phyloP scores from a whole-genome alignment of 2,329 filamentous ascomycete species.

The Simplicillium sp. region DNA sequence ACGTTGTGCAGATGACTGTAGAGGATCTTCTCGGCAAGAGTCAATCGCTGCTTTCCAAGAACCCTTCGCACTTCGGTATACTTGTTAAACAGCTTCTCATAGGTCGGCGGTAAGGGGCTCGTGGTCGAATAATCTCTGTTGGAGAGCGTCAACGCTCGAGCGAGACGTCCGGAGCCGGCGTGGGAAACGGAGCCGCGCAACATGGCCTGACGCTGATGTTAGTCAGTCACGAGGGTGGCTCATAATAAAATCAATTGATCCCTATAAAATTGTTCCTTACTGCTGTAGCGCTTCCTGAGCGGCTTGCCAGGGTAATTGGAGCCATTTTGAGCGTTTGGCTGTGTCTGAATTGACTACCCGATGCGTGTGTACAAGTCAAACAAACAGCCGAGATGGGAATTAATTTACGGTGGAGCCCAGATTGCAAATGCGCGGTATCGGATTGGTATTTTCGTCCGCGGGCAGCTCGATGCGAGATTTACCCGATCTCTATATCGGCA shows the following conservation, averaged over 20 bases:
- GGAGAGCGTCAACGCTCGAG: constrained; percentile 14
- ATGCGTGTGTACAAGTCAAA: background rate
- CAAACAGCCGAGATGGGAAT: background rate
- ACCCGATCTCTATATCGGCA: background rate
- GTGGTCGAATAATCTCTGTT: constrained; percentile 27
- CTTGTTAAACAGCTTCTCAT: constrained; percentile 70
- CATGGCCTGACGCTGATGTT: constrained; percentile 22
- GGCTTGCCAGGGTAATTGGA: constrained; percentile 39
- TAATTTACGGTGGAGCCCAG: too few species aligned
- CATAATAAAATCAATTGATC: background rate
- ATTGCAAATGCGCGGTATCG: constrained; percentile 22
- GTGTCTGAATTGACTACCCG: constrained; percentile 1
- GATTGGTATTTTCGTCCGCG: constrained; percentile 20
- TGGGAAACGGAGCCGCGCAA: constrained; percentile 19
- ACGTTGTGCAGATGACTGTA: constrained; percentile 89
- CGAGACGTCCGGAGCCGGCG: constrained; percentile 17
- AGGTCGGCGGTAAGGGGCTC: constrained; percentile 54
- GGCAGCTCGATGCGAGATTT: background rate
- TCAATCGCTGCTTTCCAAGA: constrained; percentile 59
- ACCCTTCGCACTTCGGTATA: constrained; percentile 67
- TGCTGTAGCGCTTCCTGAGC: constrained; percentile 36
- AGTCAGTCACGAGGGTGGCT: constrained; percentile 2
- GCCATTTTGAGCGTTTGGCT: constrained; percentile 27
- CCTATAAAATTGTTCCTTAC: constrained; percentile 17
- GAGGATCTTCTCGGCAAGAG: constrained; percentile 94